Conservation (phyloP, 495 filamentous ascomycete genomes). For the Aspergillus sclerotioniger region DNA sequence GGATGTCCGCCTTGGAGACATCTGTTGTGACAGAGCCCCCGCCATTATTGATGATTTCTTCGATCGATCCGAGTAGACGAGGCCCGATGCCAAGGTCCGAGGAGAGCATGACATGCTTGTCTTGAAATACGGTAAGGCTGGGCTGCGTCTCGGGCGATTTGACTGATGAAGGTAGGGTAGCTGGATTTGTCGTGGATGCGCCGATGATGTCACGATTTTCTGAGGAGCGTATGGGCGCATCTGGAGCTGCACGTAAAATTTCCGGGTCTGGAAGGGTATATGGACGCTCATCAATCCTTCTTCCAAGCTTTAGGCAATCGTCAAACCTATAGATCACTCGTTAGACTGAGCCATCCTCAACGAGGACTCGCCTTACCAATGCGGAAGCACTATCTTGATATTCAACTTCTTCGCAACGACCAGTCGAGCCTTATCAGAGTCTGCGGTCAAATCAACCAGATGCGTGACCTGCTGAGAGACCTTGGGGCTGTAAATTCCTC, state of each 20-base stretch:
- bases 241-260: slow-evolving; percentile 57
- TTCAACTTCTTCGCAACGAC: slow-evolving; percentile 61
- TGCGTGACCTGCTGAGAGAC: slow-evolving; percentile 78
- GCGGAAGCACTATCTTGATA: slow-evolving; percentile 85
- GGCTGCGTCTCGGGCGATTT: slow-evolving; percentile 31
- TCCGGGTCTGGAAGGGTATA: slow-evolving; percentile 88
- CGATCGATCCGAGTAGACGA: slow-evolving; percentile 64
- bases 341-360: neutral
- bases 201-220: slow-evolving; percentile 65
- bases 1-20: slow-evolving; percentile 71
- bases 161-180: slow-evolving; percentile 44
- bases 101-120: slow-evolving; percentile 55
- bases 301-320: slow-evolving; percentile 88
- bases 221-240: slow-evolving; percentile 53
- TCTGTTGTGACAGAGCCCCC: slow-evolving; percentile 66
- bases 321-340: slow-evolving; percentile 67
- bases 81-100: slow-evolving; percentile 67
- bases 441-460: slow-evolving; percentile 77
- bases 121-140: slow-evolving; percentile 52
- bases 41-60: slow-evolving; percentile 63
- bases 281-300: slow-evolving; percentile 80
- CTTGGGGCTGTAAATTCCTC: slow-evolving; percentile 70
- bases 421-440: slow-evolving; percentile 67
- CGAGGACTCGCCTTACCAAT: slow-evolving; percentile 63
- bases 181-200: slow-evolving; percentile 66